Base-by-base conservation (phyloP, 176 grass and related monocot species). In the Zizania latifolia region DNA sequence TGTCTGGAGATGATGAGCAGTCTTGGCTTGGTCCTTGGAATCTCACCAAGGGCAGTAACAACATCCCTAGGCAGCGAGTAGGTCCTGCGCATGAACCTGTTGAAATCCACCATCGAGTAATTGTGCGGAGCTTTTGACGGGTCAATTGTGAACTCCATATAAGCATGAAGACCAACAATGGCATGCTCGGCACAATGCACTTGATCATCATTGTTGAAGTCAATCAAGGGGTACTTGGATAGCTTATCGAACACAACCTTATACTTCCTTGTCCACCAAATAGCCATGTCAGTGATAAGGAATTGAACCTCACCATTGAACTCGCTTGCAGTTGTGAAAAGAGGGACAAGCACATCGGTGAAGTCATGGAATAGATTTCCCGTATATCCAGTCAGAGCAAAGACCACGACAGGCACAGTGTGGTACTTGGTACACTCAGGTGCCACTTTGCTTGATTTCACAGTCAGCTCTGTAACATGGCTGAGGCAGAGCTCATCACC, bases 291-390 rank as follows among this genome's bases (percentile, higher is more conserved):
- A n/a, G 89, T 80, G 65, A 98, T 65, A 14, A 98, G 28, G 81
- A 98, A 93, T 65, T 90, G 89, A 57, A 98, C 91, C 45, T 98
- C 94, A 28, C 94, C 94, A 59, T 98, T 87, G 86, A 94, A 98
- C 50, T 89, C 84, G 8, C 79, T 83, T 24, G 91, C 89, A 0
- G 94, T 94, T 0, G 87, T 92, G 86, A 98, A 98, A 46, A 98
- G 88, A 6, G 94, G 94, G 44, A 98, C 91, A 24, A 98, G 78
- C 23, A 92, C 84, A 72, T 98, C 94, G 0, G 91, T 98, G 85
- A 91, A 98, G 78, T 92, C 94, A 29, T 98, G 94, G 69, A 94
- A 98, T 24, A 94, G 79, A 68, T 98, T 98, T 71, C 94, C 94
- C 0, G 86, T 92, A 78, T 94, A 98, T 17, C 91, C 94, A n/a